Percentiles rank a stretch among this genome's conserved stretches.
Conservation (phyloP, 2,329 filamentous ascomycete genomes). For the Daldinia sp. region DNA sequence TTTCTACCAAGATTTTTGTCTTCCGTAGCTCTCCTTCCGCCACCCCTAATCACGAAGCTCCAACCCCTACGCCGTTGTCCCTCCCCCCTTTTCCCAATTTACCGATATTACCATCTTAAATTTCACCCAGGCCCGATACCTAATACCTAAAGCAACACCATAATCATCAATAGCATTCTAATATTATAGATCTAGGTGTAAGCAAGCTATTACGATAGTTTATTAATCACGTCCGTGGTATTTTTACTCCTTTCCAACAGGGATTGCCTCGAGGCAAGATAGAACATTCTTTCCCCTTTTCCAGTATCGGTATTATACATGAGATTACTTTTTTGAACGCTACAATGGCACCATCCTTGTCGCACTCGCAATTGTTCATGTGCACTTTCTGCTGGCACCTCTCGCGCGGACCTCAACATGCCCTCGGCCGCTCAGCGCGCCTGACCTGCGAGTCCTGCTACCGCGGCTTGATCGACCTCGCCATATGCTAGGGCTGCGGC, state of each 20-base stretch:
- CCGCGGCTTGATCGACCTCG: slow-evolving; percentile 58
- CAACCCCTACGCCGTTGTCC: too few species aligned
- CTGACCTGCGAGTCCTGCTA: slow-evolving; percentile 60
- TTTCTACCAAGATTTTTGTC: too few species aligned
- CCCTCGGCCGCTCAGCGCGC: slow-evolving; percentile 57
- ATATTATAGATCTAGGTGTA: neutral
- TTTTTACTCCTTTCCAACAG: neutral
- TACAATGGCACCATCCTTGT: slow-evolving; percentile 1
- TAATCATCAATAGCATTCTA: neutral
- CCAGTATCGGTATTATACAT: neutral
- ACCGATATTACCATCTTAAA: neutral
- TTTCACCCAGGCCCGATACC: neutral
- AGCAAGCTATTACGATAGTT: neutral
- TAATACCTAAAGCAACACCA: neutral
- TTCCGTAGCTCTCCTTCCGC: neutral
- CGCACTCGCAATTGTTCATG: slow-evolving; percentile 50
- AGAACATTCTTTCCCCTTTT: neutral
- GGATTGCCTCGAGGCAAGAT: neutral
- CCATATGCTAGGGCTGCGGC: slow-evolving; percentile 66
- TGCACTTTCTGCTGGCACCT: slow-evolving; percentile 65
- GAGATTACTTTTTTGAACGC: neutral
- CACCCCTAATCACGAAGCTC: neutral
- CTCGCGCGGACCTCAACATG: slow-evolving; percentile 48
- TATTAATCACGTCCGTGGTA: neutral
- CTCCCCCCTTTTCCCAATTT: neutral